Percentiles rank a stretch among this genome's conserved stretches.
Evolutionary conservation across 768 basidiomycete genomes (phyloP).

Genomic region (Pleurotus giganteus): DNA sequence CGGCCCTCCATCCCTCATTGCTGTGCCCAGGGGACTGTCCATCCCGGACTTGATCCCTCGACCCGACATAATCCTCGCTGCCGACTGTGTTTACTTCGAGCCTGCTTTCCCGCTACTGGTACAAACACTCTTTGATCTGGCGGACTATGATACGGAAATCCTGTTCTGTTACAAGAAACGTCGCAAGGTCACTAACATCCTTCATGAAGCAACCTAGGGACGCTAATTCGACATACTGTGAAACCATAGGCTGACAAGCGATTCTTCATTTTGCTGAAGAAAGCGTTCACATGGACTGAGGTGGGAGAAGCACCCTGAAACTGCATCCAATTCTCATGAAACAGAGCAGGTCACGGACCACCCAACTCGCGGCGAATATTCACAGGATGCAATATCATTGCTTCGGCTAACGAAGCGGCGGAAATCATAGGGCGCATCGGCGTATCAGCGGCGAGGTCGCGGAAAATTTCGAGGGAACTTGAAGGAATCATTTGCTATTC

Average conservation of each 20-base stretch:
- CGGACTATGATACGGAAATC: conserved; percentile 57
- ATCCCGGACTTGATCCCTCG: conserved; percentile 44
- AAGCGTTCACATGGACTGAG: conserved; percentile 71
- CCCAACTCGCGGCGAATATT: conserved; percentile 54
- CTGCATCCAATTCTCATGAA: background rate
- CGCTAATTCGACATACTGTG: conserved; percentile 1
- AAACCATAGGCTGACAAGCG: conserved; percentile 74
- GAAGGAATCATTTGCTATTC: no score
- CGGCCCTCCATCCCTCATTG: conserved; percentile 11
- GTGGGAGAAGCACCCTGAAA: conserved; percentile 31
- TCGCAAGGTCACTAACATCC: conserved; percentile 57
- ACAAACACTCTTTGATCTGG: conserved; percentile 68
- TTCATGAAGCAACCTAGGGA: background rate
- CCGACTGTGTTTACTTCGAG: conserved; percentile 96
- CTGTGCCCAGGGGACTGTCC: conserved; percentile 57
- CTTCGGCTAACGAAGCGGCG: conserved; percentile 28
- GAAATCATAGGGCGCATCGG: background rate
- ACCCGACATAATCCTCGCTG: conserved; percentile 78
- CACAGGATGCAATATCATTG: conserved; percentile 65
- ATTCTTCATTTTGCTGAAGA: conserved; percentile 79
- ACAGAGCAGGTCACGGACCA: conserved; percentile 57
- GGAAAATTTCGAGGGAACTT: background rate
- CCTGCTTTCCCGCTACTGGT: conserved; percentile 89
- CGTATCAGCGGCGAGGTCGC: background rate
- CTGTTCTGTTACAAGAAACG: conserved; percentile 94